phyloP scores from a whole-genome alignment of 352 stramenopile species.

The Pythium monospermum region DNA sequence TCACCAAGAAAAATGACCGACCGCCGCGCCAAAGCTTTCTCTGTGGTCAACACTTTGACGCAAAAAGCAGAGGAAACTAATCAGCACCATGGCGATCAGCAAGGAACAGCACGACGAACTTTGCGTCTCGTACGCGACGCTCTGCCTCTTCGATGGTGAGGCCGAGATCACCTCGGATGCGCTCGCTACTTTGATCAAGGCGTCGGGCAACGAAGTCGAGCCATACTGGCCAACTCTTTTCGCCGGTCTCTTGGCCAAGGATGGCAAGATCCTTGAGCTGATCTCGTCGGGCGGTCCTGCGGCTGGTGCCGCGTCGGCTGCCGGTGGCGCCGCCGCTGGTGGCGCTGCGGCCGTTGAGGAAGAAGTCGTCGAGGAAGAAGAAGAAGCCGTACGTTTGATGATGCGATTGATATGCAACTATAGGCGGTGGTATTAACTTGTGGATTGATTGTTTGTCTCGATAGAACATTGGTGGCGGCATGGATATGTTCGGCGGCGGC shows the following conservation, averaged over 20 bases:
- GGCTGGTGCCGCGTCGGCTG: conserved; percentile 30
- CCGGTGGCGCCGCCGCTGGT: conserved; percentile 31
- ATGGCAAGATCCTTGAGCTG: conserved; percentile 72
- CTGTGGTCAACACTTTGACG: conserved; percentile 11
- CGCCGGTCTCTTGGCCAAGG: conserved; percentile 62
- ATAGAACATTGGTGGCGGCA: neutral
- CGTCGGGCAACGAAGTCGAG: conserved; percentile 82
- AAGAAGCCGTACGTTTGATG: conserved; percentile 45
- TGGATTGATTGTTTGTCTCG: neutral
- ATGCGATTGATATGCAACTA: conserved; percentile 1
- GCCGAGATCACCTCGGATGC: conserved; percentile 77
- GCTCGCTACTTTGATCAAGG: conserved; percentile 55
- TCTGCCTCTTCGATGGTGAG: conserved; percentile 83
- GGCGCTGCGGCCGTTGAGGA: conserved; percentile 34
- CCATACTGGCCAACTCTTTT: conserved; percentile 83
- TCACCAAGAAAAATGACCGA: too few relatives aligned
- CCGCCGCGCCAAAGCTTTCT: neutral
- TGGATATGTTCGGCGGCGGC: too few relatives aligned
- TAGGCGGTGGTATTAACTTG: neutral
- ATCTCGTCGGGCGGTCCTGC: conserved; percentile 66
- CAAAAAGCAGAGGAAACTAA: conserved; percentile 28
- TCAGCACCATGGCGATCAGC: conserved; percentile 69
- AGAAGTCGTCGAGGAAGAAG: conserved; percentile 61
- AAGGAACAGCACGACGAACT: conserved; percentile 88
- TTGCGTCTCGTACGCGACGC: conserved; percentile 75